These are phyloP conservation scores for Peziza echinospora DNA, from an alignment of 495 filamentous ascomycete species.

Conservation along the genomic window DNA sequence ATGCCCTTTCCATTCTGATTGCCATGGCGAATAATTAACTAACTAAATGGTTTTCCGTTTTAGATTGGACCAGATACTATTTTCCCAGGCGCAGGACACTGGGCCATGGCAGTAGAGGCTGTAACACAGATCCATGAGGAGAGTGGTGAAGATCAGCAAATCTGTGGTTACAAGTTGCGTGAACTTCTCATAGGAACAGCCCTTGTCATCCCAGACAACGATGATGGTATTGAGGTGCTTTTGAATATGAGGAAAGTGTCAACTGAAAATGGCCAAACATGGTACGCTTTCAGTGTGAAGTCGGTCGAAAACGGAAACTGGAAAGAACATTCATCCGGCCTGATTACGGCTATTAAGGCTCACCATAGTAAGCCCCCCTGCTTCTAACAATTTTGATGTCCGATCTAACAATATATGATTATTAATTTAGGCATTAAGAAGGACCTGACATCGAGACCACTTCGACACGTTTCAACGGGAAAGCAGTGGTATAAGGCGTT, in stretches of 20 bases:
- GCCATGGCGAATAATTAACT: too few species aligned
- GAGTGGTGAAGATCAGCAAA: too few species aligned
- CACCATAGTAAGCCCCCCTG: too few species aligned
- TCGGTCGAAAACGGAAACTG: not conserved
- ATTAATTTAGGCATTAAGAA: too few species aligned
- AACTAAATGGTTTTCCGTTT: too few species aligned
- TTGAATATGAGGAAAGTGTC: not conserved
- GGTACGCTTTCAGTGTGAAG: not conserved
- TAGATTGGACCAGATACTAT: constrained; percentile 22
- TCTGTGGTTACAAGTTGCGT: constrained; percentile 15
- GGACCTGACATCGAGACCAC: too few species aligned
- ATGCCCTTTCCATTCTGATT: not conserved
- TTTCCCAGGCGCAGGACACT: constrained; percentile 39
- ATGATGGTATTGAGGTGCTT: not conserved
- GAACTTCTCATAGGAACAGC: constrained; percentile 25
- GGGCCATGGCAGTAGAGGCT: constrained; percentile 36
- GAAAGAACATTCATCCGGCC: not conserved
- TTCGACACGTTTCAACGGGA: too few species aligned
- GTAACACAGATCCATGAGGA: constrained; percentile 17
- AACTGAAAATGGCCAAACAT: not conserved
- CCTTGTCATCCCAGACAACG: constrained; percentile 16
- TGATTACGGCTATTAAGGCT: too few species aligned
- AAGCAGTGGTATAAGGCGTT: not conserved
- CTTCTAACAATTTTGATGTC: too few species aligned
- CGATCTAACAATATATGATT: too few species aligned